These are phyloP conservation scores for Entomortierella lignicola DNA, from an alignment of 192 early-diverging fungal genomes.

Conservation along the genomic window DNA sequence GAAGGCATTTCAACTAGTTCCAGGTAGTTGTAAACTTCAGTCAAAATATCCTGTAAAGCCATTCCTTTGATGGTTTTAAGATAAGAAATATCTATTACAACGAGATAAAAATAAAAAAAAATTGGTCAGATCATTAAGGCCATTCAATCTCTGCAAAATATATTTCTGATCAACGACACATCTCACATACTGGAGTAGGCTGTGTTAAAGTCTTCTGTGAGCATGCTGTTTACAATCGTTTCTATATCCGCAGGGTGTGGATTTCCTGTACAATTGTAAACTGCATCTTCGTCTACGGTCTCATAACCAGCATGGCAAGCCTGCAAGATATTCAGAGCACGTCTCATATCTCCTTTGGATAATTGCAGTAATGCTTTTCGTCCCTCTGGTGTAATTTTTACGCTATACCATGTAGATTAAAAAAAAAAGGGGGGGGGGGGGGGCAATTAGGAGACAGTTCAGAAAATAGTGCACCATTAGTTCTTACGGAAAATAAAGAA, in stretches of 20 bases:
- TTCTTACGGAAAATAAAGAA: not conserved
- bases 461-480: too few relatives aligned
- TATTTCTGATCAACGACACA: not conserved
- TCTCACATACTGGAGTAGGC: slow-evolving; percentile 68
- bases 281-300: slow-evolving; percentile 75
- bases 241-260: slow-evolving; percentile 91
- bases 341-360: slow-evolving; percentile 97
- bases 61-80: slow-evolving; percentile 88
- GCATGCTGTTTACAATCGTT: slow-evolving; percentile 79
- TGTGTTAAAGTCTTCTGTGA: slow-evolving; percentile 87
- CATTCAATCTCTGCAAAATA: too few relatives aligned
- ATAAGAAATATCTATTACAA: slow-evolving; percentile 77
- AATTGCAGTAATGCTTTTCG: slow-evolving; percentile 84
- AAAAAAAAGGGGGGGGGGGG: too few relatives aligned
- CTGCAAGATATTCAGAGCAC: slow-evolving; percentile 95
- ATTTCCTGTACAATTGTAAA: slow-evolving; percentile 94
- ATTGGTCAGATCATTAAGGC: too few relatives aligned
- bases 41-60: slow-evolving; percentile 92
- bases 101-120: not conserved
- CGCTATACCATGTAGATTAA: slow-evolving; percentile 34
- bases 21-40: slow-evolving; percentile 77
- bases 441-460: too few relatives aligned
- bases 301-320: slow-evolving; percentile 90
- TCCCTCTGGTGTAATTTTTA: slow-evolving; percentile 86
- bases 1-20: slow-evolving; percentile 80